Conservation (phyloP, 192 early-diverging fungal genomes). For the Chytriomyces confervae region DNA sequence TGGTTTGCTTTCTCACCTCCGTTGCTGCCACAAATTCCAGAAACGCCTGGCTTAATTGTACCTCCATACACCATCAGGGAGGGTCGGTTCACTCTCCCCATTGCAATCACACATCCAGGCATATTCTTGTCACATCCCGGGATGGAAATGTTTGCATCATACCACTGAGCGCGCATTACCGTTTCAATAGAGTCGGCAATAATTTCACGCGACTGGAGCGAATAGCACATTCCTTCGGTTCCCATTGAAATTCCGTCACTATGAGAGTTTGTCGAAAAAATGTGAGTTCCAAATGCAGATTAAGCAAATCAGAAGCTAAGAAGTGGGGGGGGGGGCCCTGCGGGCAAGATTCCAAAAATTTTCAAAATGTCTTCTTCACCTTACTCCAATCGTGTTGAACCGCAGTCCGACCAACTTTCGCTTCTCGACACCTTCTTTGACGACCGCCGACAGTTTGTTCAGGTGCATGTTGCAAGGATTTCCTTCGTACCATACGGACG, state of each 20-base stretch:
- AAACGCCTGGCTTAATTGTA: conserved; percentile 81
- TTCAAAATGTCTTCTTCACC: not conserved
- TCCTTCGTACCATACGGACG: conserved; percentile 96
- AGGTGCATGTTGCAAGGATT: conserved; percentile 99
- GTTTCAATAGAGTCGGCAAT: conserved; percentile 99
- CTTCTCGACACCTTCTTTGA: conserved; percentile 91
- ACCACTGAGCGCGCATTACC: conserved; percentile 97
- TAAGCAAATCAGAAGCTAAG: not conserved
- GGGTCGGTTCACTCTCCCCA: conserved; percentile 94
- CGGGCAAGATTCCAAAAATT: conserved; percentile 15
- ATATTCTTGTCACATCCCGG: conserved; percentile 93
- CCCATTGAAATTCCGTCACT: conserved; percentile 97
- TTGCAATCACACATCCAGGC: conserved; percentile 97
- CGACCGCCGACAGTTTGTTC: conserved; percentile 79
- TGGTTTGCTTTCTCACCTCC: not conserved
- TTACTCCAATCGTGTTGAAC: conserved; percentile 99
- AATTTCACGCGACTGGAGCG: conserved; percentile 94
- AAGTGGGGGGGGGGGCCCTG: not conserved
- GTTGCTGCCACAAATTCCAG: conserved; percentile 46
- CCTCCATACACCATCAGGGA: conserved; percentile 99
- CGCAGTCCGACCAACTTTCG: conserved; percentile 92
- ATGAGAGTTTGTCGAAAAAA: not conserved
- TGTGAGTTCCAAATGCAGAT: not conserved
- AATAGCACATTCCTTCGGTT: conserved; percentile 95
- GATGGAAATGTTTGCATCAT: conserved; percentile 97